Percentiles rank a stretch among this genome's conserved stretches.
These are phyloP conservation scores for Musa troglodytarum DNA, from an alignment of 176 grass and related monocot species.

Conservation along the genomic window DNA sequence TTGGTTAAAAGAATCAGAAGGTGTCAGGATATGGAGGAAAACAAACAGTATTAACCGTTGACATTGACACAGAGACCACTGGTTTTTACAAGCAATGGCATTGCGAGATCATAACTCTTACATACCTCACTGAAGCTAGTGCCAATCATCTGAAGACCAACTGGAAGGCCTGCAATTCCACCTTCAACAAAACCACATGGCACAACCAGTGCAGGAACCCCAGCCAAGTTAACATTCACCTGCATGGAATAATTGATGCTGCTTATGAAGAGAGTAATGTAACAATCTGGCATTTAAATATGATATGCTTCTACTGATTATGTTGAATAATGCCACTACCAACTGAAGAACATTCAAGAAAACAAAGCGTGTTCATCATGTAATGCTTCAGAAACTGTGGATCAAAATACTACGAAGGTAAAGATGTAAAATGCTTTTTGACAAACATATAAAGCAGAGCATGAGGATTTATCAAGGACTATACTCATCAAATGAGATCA, in stretches of 20 bases:
- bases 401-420: neutral
- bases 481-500: too few relatives aligned
- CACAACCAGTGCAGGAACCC: slow-evolving; percentile 74
- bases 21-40: too few relatives aligned
- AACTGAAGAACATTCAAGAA: too few relatives aligned
- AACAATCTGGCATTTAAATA: neutral
- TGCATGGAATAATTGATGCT: slow-evolving; percentile 23
- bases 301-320: too few relatives aligned
- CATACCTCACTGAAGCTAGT: slow-evolving; percentile 67
- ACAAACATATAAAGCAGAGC: too few relatives aligned
- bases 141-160: slow-evolving; percentile 88
- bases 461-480: too few relatives aligned
- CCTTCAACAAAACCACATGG: slow-evolving; percentile 86
- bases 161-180: slow-evolving; percentile 60
- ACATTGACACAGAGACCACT: too few relatives aligned
- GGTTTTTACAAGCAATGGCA: neutral
- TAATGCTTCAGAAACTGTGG: neutral
- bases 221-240: slow-evolving; percentile 95
- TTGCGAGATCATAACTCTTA: neutral
- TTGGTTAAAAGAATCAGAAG: too few relatives aligned
- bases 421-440: neutral
- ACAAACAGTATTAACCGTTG: too few relatives aligned
- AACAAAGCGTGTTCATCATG: too few relatives aligned
- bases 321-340: too few relatives aligned
- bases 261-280: neutral